Evolutionary conservation across 2,329 filamentous ascomycete genomes (phyloP).

Genomic region (Exophiala oligosperma): DNA sequence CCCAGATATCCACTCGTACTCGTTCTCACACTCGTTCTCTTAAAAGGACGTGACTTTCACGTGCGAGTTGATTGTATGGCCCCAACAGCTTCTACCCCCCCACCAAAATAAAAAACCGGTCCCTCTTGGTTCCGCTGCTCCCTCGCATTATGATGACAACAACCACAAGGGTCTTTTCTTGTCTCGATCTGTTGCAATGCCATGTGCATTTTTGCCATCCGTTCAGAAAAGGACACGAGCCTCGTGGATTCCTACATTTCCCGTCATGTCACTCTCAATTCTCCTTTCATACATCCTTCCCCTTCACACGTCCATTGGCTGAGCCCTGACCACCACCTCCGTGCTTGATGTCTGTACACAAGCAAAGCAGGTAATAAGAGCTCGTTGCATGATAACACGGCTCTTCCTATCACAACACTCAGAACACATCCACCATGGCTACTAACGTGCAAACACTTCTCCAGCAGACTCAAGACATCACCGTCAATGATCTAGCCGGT

Average conservation of each 20-base stretch:
- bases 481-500: constrained; percentile 12
- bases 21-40: no score
- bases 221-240: neutral
- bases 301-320: constrained; percentile 5
- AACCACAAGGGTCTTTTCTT: neutral
- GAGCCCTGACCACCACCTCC: neutral
- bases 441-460: constrained; percentile 22
- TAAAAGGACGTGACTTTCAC: no score
- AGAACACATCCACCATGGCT: constrained; percentile 13
- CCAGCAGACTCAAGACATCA: constrained; percentile 18
- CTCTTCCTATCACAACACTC: no score
- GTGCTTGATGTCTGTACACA: constrained; percentile 11
- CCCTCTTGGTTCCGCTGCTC: no score
- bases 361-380: neutral
- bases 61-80: neutral
- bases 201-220: constrained; percentile 13
- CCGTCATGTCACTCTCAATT: constrained; percentile 14
- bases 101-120: neutral
- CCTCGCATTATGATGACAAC: neutral
- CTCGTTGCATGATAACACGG: neutral
- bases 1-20: no score
- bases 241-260: constrained; percentile 2
- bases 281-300: constrained; percentile 1
- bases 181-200: neutral
- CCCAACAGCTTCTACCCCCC: neutral